These are phyloP conservation scores for Hymenoscyphus scutula DNA, from an alignment of 2,329 filamentous ascomycete genomes.

Conservation along the genomic window DNA sequence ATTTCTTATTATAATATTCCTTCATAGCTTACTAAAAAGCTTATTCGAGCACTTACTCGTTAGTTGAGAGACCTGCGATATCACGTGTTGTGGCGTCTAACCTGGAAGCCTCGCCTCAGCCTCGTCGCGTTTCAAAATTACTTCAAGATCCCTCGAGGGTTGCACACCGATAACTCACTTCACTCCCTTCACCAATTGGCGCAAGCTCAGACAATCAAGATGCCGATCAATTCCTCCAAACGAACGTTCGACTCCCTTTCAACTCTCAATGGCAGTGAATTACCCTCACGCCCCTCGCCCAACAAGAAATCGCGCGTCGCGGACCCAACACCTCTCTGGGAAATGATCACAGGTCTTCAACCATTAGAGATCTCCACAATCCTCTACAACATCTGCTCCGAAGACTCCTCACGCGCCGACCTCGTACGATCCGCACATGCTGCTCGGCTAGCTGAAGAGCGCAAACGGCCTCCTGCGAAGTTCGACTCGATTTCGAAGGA, in stretches of 20 bases:
- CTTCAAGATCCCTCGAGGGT: not conserved
- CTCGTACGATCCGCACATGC: conserved; percentile 8
- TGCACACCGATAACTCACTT: not conserved
- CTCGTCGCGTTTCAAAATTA: no score
- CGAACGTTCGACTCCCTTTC: conserved; percentile 8
- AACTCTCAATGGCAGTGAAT: conserved; percentile 2
- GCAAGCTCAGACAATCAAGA: not conserved
- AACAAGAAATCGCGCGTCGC: conserved; percentile 16
- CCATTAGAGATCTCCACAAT: conserved; percentile 7
- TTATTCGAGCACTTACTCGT: no score
- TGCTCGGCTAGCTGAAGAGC: conserved; percentile 10
- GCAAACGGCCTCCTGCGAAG: conserved; percentile 9
- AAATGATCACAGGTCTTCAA: conserved; percentile 11
- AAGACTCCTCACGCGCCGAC: conserved; percentile 7
- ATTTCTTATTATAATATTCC: no score
- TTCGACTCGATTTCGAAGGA: conserved; percentile 18
- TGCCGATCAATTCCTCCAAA: conserved; percentile 10
- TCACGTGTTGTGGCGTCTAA: no score
- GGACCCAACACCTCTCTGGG: conserved; percentile 13
- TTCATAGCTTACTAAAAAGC: no score
- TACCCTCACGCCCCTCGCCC: not conserved
- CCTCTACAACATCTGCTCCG: conserved; percentile 15
- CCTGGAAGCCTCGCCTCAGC: no score
- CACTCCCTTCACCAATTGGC: not conserved
- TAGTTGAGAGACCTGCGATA: no score